Percentiles rank a stretch among this genome's conserved stretches.
phyloP scores from a whole-genome alignment of 208 protist species.

The Herpetomonas muscarum region DNA sequence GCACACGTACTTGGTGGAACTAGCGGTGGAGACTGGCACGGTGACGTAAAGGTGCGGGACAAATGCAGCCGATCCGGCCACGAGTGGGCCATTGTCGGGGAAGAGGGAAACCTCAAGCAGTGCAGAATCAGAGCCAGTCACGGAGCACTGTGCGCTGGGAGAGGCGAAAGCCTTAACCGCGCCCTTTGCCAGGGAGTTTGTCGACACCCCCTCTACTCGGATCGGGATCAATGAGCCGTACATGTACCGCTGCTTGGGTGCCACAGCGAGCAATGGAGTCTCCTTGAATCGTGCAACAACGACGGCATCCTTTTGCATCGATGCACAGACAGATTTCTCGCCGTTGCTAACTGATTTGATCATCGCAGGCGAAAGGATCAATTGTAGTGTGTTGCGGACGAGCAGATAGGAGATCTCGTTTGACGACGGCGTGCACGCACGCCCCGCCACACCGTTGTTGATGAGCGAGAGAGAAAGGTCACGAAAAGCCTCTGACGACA shows the following conservation, averaged over 20 bases:
- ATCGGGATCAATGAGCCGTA: conserved; percentile 27
- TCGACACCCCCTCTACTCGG: conserved; percentile 33
- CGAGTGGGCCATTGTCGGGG: neutral
- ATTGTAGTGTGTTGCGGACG: conserved; percentile 21
- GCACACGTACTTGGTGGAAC: neutral
- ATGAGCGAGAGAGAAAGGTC: conserved; percentile 51
- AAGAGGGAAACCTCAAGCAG: neutral
- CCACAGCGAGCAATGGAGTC: conserved; percentile 18
- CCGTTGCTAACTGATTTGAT: conserved; percentile 18
- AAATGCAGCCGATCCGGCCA: neutral
- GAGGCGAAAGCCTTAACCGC: conserved; percentile 42
- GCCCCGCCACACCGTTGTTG: conserved; percentile 51
- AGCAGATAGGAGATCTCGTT: conserved; percentile 39
- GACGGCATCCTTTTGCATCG: conserved; percentile 21
- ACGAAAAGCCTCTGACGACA: conserved; percentile 24
- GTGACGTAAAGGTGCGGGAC: conserved; percentile 1
- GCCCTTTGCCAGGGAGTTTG: conserved; percentile 29
- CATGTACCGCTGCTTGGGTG: conserved; percentile 19
- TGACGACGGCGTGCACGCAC: conserved; percentile 34
- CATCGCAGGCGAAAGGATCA: conserved; percentile 26
- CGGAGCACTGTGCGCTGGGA: conserved; percentile 7
- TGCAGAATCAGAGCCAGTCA: conserved; percentile 13
- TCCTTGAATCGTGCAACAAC: conserved; percentile 31
- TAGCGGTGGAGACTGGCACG: neutral
- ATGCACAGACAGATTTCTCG: conserved; percentile 56